These are phyloP conservation scores for Schizopora paradoxa DNA, from an alignment of 1,284 basidiomycete genomes.

Conservation along the genomic window DNA sequence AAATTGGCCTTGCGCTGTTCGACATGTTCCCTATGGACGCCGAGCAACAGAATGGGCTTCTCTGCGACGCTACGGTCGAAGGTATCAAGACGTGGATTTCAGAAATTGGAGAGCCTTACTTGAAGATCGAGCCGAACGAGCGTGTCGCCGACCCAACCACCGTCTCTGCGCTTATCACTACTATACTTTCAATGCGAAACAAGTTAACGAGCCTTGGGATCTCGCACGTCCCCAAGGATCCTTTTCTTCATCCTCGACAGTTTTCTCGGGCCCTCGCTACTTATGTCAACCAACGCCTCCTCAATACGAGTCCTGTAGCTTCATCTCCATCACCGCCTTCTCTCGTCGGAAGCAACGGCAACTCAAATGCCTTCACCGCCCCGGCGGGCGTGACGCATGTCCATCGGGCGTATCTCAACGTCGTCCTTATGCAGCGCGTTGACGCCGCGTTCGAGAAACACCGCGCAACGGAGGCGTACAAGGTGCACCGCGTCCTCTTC, in stretches of 20 bases:
- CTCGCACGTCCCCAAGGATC: constrained; percentile 63
- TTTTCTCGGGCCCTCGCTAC: constrained; percentile 42
- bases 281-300: constrained; percentile 23
- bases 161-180: constrained; percentile 61
- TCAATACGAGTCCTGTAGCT: constrained; percentile 16
- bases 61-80: constrained; percentile 70
- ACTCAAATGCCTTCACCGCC: constrained; percentile 19
- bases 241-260: constrained; percentile 60
- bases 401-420: constrained; percentile 34
- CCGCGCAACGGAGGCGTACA: constrained; percentile 50
- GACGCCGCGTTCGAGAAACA: constrained; percentile 47
- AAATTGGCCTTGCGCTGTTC: constrained; percentile 62
- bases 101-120: constrained; percentile 54
- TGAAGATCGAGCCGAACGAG: constrained; percentile 66
- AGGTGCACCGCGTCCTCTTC: constrained; percentile 54
- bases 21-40: constrained; percentile 46
- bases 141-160: constrained; percentile 65
- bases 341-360: constrained; percentile 21
- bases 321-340: constrained; percentile 25
- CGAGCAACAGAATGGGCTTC: constrained; percentile 51
- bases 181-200: constrained; percentile 61
- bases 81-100: constrained; percentile 62
- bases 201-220: constrained; percentile 53
- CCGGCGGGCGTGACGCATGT: constrained; percentile 18
- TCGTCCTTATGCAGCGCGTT: constrained; percentile 44